These are phyloP conservation scores for Tuber brumale DNA, from an alignment of 495 filamentous ascomycete species.

Conservation along the genomic window DNA sequence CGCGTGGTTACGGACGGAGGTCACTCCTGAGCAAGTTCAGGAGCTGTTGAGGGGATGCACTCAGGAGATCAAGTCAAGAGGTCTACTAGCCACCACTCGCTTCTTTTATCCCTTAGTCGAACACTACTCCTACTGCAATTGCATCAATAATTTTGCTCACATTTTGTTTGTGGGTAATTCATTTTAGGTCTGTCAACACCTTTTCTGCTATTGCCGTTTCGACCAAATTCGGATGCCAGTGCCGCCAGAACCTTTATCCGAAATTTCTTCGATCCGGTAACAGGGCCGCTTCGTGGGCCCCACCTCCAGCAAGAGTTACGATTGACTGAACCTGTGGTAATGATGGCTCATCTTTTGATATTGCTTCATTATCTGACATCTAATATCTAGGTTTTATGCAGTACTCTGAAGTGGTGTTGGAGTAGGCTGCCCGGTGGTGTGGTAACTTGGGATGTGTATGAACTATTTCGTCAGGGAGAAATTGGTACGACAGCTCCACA, in stretches of 20 bases:
- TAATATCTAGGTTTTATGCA: conserved; percentile 69
- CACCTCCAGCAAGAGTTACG: conserved; percentile 76
- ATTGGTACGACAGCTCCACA: conserved; percentile 55
- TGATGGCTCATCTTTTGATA: conserved; percentile 19
- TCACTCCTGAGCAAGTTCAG: conserved; percentile 85
- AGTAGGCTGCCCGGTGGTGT: conserved; percentile 85
- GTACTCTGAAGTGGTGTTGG: conserved; percentile 98
- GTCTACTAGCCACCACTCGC: conserved; percentile 50
- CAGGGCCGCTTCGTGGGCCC: conserved; percentile 55
- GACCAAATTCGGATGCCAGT: conserved; percentile 84
- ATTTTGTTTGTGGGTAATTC: conserved; percentile 18
- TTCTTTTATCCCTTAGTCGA: conserved; percentile 8
- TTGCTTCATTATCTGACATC: conserved; percentile 26
- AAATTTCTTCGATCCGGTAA: conserved; percentile 68
- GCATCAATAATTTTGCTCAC: conserved; percentile 23
- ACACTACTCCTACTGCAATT: conserved; percentile 3
- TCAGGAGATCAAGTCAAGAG: conserved; percentile 86
- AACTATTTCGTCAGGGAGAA: conserved; percentile 91
- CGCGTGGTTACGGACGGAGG: conserved; percentile 76
- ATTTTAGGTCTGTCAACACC: conserved; percentile 51
- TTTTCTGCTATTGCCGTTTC: conserved; percentile 91
- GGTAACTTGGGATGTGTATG: conserved; percentile 94
- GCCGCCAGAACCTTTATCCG: conserved; percentile 86
- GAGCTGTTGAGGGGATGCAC: conserved; percentile 79
- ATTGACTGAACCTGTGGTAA: conserved; percentile 87